Conservation (phyloP, 1,284 basidiomycete species). For the Gomphus bonarii region DNA sequence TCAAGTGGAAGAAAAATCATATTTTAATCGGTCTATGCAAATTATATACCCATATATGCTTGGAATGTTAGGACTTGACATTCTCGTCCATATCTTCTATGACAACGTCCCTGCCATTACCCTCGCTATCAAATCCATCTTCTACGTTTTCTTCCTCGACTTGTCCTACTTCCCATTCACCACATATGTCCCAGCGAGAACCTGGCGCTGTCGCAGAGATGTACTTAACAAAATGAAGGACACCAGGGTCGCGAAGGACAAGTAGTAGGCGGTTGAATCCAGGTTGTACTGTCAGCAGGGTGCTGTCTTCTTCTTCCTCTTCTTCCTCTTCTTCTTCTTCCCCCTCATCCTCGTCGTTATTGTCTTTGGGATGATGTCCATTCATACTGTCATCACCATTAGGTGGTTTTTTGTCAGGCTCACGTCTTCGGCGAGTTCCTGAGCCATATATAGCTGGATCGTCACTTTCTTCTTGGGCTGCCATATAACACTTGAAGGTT, state of each 20-base stretch:
- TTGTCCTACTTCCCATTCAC: slow-evolving; percentile 72
- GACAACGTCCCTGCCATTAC: slow-evolving; percentile 2
- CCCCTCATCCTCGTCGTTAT: slow-evolving; percentile 49
- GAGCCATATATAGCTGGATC: slow-evolving; percentile 91
- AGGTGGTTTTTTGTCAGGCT: slow-evolving; percentile 1
- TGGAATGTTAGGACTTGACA: not conserved
- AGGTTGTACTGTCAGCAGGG: slow-evolving; percentile 82
- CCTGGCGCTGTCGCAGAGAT: slow-evolving; percentile 80
- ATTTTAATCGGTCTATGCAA: slow-evolving; percentile 37
- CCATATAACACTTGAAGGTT: slow-evolving; percentile 76
- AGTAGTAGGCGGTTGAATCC: slow-evolving; percentile 87
- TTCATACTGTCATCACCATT: slow-evolving; percentile 17
- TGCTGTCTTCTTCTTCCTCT: slow-evolving; percentile 66
- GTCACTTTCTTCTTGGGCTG: slow-evolving; percentile 85
- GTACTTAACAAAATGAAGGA: slow-evolving; percentile 92
- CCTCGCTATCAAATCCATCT: slow-evolving; percentile 10
- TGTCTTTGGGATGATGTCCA: slow-evolving; percentile 19
- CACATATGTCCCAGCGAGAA: slow-evolving; percentile 84
- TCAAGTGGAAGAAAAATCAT: slow-evolving; percentile 75
- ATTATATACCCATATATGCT: not conserved
- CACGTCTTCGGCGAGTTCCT: slow-evolving; percentile 39
- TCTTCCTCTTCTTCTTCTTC: slow-evolving; percentile 42
- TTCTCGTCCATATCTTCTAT: not conserved
- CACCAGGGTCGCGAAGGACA: slow-evolving; percentile 86
- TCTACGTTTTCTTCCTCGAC: slow-evolving; percentile 30